phyloP scores from a whole-genome alignment of 2,329 filamentous ascomycete genomes.

The Tolypocladium ovalisporum region DNA sequence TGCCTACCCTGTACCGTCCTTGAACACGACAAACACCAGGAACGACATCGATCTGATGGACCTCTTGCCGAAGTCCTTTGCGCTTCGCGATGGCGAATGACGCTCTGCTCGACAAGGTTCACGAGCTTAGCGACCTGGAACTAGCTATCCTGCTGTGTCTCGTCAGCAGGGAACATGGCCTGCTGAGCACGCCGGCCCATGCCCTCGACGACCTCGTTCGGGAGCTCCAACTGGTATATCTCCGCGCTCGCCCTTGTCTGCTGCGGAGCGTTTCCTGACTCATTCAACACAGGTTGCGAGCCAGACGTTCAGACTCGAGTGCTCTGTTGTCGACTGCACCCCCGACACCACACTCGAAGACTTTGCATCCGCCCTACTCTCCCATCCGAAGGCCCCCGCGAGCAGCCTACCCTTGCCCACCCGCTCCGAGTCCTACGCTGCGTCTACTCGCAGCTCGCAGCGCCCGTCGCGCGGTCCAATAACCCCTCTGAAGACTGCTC shows the following conservation, averaged over 20 bases:
- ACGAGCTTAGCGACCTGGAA: slow-evolving; percentile 76
- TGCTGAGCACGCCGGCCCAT: slow-evolving; percentile 61
- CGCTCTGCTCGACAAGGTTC: slow-evolving; percentile 55
- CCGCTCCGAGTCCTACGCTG: slow-evolving; percentile 19
- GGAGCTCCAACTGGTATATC: slow-evolving; percentile 57
- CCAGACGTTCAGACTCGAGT: slow-evolving; percentile 62
- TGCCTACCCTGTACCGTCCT: background rate
- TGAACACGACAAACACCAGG: background rate
- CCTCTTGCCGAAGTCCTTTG: slow-evolving; percentile 3
- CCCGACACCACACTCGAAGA: slow-evolving; percentile 67
- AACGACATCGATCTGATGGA: slow-evolving; percentile 14
- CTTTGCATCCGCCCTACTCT: slow-evolving; percentile 63
- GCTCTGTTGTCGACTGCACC: slow-evolving; percentile 62
- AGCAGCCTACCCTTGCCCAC: slow-evolving; percentile 13
- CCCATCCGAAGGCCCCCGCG: slow-evolving; percentile 12
- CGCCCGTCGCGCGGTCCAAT: slow-evolving; percentile 12
- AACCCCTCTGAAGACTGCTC: slow-evolving; percentile 16
- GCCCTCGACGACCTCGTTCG: slow-evolving; percentile 57
- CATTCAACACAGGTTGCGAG: slow-evolving; percentile 43
- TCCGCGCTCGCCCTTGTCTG: background rate
- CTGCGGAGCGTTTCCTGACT: background rate
- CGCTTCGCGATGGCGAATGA: slow-evolving; percentile 46
- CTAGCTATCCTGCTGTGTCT: slow-evolving; percentile 77
- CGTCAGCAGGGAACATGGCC: slow-evolving; percentile 73
- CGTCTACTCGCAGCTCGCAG: slow-evolving; percentile 9